A percentile compares a stretch with the other conserved stretches of the same genome.
phyloP scores from a whole-genome alignment of 768 basidiomycete genomes.

The Boletus sp. region DNA sequence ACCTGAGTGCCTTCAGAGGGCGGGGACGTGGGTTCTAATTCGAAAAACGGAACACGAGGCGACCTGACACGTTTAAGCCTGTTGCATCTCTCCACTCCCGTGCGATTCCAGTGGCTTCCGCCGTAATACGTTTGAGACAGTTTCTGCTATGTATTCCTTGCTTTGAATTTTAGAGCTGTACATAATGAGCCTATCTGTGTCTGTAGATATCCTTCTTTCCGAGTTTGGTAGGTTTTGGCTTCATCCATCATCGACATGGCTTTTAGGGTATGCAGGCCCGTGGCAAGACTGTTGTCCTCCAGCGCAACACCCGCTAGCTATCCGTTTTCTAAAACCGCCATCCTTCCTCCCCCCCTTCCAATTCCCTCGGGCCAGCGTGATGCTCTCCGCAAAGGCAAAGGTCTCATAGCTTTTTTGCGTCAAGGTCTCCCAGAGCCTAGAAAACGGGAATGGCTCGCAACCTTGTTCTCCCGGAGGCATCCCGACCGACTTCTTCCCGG shows the following conservation, averaged over 20 bases:
- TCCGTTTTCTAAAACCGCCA: slow-evolving; percentile 70
- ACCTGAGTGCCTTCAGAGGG: slow-evolving; percentile 42
- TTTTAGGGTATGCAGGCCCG: slow-evolving; percentile 4
- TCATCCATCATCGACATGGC: slow-evolving; percentile 8
- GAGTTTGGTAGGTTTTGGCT: slow-evolving; percentile 8
- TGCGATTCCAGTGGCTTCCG: slow-evolving; percentile 9
- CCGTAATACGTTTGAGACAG: slow-evolving; percentile 18
- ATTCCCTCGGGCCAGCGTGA: slow-evolving; percentile 36
- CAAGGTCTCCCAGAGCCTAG: slow-evolving; percentile 62
- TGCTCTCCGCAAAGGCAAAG: slow-evolving; percentile 62
- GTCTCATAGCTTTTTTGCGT: slow-evolving; percentile 72
- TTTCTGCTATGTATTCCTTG: slow-evolving; percentile 26
- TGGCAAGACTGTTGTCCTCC: slow-evolving; percentile 27
- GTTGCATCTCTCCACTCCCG: slow-evolving; percentile 6
- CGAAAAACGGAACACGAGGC: slow-evolving; percentile 25
- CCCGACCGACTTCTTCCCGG: slow-evolving; percentile 71
- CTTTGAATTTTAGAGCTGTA: slow-evolving; percentile 28
- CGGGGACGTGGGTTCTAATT: slow-evolving; percentile 66
- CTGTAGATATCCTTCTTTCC: slow-evolving; percentile 1
- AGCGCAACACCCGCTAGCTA: slow-evolving; percentile 35
- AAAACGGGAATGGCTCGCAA: slow-evolving; percentile 64
- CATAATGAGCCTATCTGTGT: slow-evolving; percentile 22
- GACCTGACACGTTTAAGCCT: slow-evolving; percentile 9
- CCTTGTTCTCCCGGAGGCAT: slow-evolving; percentile 70
- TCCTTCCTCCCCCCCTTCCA: slow-evolving; percentile 47